Conservation (phyloP, 805 yeast genomes). For the Candida berthetii region DNA sequence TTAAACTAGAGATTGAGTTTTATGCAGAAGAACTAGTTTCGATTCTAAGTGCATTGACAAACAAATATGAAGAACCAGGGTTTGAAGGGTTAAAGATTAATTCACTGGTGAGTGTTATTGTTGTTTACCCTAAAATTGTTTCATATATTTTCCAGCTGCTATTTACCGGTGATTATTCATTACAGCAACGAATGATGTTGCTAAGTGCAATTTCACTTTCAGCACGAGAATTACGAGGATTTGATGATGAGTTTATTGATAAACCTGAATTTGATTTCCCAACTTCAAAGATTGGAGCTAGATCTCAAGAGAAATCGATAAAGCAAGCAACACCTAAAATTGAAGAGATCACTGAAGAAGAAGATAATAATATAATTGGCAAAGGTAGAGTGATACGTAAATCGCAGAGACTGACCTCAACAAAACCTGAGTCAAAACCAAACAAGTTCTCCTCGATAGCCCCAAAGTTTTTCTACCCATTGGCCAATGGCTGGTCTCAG, state of each 20-base stretch:
- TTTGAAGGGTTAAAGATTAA: slow-evolving; percentile 66
- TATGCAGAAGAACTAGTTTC: slow-evolving; percentile 51
- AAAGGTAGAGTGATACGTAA: slow-evolving; percentile 22
- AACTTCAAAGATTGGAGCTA: slow-evolving; percentile 21
- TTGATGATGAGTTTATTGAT: slow-evolving; percentile 42
- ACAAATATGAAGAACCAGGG: slow-evolving; percentile 46
- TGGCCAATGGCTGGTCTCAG: slow-evolving; percentile 47
- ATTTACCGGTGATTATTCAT: slow-evolving; percentile 68
- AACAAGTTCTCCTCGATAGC: slow-evolving; percentile 32
- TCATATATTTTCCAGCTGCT: slow-evolving; percentile 35
- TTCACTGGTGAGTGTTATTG: slow-evolving; percentile 58
- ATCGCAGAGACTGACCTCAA: slow-evolving; percentile 24
- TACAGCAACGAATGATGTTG: slow-evolving; percentile 70
- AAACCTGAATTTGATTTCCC: slow-evolving; percentile 31
- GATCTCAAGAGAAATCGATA: slow-evolving; percentile 1
- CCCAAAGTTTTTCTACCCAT: slow-evolving; percentile 42
- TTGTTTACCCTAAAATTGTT: slow-evolving; percentile 42
- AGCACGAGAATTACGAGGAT: slow-evolving; percentile 67
- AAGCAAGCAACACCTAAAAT: slow-evolving; percentile 13
- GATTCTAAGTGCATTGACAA: slow-evolving; percentile 45
- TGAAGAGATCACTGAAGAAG: slow-evolving; percentile 6
- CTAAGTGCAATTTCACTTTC: slow-evolving; percentile 64
- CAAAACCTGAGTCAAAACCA: slow-evolving; percentile 7
- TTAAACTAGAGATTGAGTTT: slow-evolving; percentile 54
- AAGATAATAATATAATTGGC: slow-evolving; percentile 2